Evolutionary conservation across 2,329 filamentous ascomycete species (phyloP), one percentile per base, ranked within the genome.

Genomic region (Dryadomyces quercivorus): DNA sequence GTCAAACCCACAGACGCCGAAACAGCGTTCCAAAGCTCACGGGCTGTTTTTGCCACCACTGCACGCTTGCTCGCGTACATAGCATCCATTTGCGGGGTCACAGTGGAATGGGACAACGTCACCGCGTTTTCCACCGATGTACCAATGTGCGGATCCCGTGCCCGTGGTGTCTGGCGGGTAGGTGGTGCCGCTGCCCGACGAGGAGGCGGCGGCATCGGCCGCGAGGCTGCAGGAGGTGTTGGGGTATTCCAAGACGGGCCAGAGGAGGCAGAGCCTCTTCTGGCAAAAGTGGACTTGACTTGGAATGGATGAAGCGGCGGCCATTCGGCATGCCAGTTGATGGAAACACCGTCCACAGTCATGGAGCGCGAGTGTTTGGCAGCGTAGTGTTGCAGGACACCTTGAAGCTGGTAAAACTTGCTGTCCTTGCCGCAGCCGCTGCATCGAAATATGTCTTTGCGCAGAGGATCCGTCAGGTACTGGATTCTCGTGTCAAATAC

Each of bases 271-370:
- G 26, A 31, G 8, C 4, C 26, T 8, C 8, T 31, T 31, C 8
- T 31, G 4, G 26, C 26, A 4, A 8, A 31, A 31, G 26, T 8
- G 4, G 26, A 5, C 4, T 31, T 31, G 4, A 31, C 4, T 31
- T 31, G 4, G 26, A 92, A 92, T 0, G 86, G 86, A n/a, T 85
- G 77, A 34, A 79, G 72, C 59, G 82, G 78, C 45, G 88, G 87
- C 88, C 88, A 94, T 64, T 89, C 84, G 3, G 86, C 80, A 65
- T 83, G 81, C 88, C 88, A 94, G 62, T 85, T 75, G 16, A 92
- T 85, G 46, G 90, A 80, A 49, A 86, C 72, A 61, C 80, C 88
- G 50, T 86, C 87, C 55, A 77, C 67, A 65, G 85, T 89, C 55
- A 92, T 80, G 15, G 73, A 68, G 55, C 67, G 80, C 46, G 86